Evolutionary conservation across 257 asterid species (phyloP), one percentile per base, ranked within the genome.

Genomic region (Lantana camara): DNA sequence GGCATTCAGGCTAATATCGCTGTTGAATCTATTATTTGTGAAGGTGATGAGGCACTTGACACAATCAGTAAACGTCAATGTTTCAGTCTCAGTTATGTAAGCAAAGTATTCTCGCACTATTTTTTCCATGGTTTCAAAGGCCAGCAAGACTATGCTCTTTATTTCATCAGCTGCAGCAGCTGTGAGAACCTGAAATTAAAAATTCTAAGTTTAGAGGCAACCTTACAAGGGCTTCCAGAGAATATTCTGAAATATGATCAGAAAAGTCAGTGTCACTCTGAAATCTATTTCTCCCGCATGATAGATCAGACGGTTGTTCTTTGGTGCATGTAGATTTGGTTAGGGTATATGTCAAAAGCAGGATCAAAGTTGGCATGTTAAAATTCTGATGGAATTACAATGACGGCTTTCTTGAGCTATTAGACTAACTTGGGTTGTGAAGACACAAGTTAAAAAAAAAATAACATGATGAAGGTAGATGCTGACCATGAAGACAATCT

Each of bases 111-210:
- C 92, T 55, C 92, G 83, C 19, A 85, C 92, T 21, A 85, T 85
- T 74, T 80, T 84, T 66, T 85, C 92, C 86, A 82, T 82, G 32
- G 89, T 80, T 72, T 85, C 85, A 71, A 85, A 85, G 67, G 89
- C 89, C 63, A 85, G 50, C 65, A 77, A 77, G 42, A 85, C 89
- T 52, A 82, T 82, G 60, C 83, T 85, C 77, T 85, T 85, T 77
- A 86, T 82, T 74, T 85, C 92, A 75, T 85, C 92, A 40, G 86
- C 81, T 24, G 89, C 92, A 50, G 92, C 92, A 51, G 85, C 79
- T 52, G 89, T 77, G 60, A 85, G 82, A 48, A 85, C 85, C 92
- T 85, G 83, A 47, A 60, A 65, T 9, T 23, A n/a, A 13, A 11
- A 27, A 63, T 45, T 54, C 52, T 22, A 34, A 17, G 57, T 32